Evolutionary conservation across 164 flowering plant genomes (phyloP), one percentile per base, ranked within the genome.

Genomic region (Hamamelis virginiana): DNA sequence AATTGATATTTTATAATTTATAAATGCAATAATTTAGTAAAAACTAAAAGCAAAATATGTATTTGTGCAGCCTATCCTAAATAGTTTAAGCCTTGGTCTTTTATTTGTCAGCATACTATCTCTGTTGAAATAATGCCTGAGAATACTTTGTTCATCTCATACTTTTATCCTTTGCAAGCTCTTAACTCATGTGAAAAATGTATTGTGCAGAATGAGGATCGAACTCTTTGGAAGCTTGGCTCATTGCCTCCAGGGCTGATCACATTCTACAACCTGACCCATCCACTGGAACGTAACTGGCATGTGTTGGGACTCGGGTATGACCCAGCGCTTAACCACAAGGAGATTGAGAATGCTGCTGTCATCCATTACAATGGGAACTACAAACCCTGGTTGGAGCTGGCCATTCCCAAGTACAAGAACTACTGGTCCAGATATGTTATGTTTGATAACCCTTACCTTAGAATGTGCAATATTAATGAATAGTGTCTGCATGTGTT

Each of bases 191-290:
- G 41, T 19, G 63, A 59, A 3, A 5, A 22, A 10, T 8, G 21
- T 59, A 26, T 67, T 62, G 53, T 84, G 84, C 86, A 95, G 99
- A 96, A 93, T 75, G 97, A 89, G 78, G 91, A 91, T 57, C 84
- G 97, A 62, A 93, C 94, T 48, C 87, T 96, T 0, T 96, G 99
- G 99, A 96, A 96, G 71, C 94, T 95, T 26, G 99, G 99, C 0
- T 80, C 98, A 2, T 75, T 92, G 75, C 99, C 99, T 2, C 99
- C 98, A 0, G 99, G 99, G 15, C 79, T 95, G 80, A 95, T 92
- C 66, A 92, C 99, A 16, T 95, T 95, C 75, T 91, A 93, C 80
- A 96, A 96, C 76, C 82, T 91, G 69, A 93, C 98, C 6, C 80
- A 86, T 75, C 96, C 98, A 8, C 73, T 96, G 58, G 90, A 90